Conservation (phyloP, 371 early-diverging fungal genomes). For the Saksenaea oblongispora region DNA sequence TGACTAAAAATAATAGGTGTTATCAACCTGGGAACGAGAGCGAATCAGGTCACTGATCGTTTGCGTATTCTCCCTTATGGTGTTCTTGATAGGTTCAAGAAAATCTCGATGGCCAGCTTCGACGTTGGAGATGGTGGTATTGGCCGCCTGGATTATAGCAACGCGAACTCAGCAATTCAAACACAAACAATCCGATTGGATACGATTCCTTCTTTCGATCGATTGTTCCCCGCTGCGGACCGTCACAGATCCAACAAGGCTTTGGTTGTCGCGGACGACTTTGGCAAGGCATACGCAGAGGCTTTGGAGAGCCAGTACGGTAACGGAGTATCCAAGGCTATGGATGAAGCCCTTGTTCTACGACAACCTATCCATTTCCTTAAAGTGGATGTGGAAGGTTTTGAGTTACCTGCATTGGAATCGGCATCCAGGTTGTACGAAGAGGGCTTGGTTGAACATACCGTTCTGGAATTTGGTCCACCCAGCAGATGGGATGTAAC, state of each 20-base stretch:
- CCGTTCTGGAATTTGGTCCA: conserved; percentile 48
- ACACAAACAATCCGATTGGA: conserved; percentile 52
- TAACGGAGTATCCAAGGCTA: neutral
- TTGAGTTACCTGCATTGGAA: conserved; percentile 43
- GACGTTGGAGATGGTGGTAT: conserved; percentile 46
- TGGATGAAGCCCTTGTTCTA: conserved; percentile 25
- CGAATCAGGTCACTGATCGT: conserved; percentile 37
- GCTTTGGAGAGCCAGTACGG: conserved; percentile 13
- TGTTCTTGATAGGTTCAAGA: conserved; percentile 39
- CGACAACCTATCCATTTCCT: conserved; percentile 49
- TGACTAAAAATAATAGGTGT: conserved; percentile 25
- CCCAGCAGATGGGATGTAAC: conserved; percentile 49
- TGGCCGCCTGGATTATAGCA: conserved; percentile 36
- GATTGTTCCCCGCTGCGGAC: conserved; percentile 24
- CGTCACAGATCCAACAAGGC: conserved; percentile 15
- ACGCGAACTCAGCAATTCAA: conserved; percentile 23
- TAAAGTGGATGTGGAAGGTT: conserved; percentile 54
- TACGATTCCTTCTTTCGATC: conserved; percentile 32
- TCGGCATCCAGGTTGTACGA: conserved; percentile 41
- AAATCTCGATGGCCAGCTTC: conserved; percentile 43
- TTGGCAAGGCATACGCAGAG: conserved; percentile 32
- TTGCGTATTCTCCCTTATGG: conserved; percentile 51
- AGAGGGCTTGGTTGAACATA: conserved; percentile 38
- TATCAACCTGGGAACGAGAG: conserved; percentile 39
- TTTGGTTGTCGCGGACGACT: conserved; percentile 24